These are phyloP conservation scores for Ophiocordyceps robertsii DNA, from an alignment of 2,329 filamentous ascomycete species.

Conservation along the genomic window DNA sequence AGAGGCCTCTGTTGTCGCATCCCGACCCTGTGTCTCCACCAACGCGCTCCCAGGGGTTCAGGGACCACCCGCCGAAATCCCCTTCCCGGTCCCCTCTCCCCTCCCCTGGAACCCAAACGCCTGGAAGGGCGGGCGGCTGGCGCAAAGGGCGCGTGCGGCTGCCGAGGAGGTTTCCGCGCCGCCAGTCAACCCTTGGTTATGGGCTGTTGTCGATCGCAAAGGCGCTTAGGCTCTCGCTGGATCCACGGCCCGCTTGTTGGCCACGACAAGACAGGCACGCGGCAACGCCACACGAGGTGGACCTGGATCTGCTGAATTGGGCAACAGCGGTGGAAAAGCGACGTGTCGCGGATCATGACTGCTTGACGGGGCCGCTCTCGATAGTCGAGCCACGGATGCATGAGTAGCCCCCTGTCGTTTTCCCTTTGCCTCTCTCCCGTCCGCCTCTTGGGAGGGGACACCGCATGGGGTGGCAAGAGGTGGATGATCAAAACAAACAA, in stretches of 20 bases:
- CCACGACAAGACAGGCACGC: neutral
- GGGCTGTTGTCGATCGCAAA: conserved; percentile 1
- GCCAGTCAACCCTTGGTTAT: neutral
- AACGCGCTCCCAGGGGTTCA: conserved; percentile 2
- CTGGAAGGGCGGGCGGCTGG: neutral
- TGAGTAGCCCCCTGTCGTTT: neutral
- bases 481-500: conserved; percentile 17
- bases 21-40: conserved; percentile 2
- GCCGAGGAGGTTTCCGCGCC: neutral
- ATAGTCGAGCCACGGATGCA: neutral
- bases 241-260: neutral
- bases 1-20: neutral
- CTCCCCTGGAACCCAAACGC: neutral
- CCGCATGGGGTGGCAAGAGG: conserved; percentile 6
- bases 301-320: neutral
- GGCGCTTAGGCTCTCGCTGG: neutral
- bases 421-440: neutral
- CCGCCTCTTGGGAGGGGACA: neutral
- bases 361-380: neutral
- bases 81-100: neutral
- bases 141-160: neutral
- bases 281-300: neutral
- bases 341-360: neutral
- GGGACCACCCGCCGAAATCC: conserved; percentile 1
- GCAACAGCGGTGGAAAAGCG: neutral